These are phyloP conservation scores for Oldenlandia corymbosa DNA, from an alignment of 257 asterid species.

Conservation along the genomic window DNA sequence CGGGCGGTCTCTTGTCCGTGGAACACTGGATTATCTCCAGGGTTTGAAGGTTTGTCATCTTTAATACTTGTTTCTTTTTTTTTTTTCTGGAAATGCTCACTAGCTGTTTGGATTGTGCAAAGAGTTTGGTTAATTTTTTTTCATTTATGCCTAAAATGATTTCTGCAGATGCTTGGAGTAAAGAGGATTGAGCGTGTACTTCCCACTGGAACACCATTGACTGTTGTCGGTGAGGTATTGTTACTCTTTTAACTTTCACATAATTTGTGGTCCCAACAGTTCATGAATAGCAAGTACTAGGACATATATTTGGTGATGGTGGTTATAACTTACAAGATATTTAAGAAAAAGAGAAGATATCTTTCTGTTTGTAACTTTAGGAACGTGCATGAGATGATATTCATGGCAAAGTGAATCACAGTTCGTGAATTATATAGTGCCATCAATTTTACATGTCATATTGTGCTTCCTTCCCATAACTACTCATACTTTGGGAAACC, in stretches of 20 bases:
- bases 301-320: background rate
- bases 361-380: background rate
- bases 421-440: too few relatives aligned
- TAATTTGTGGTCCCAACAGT: background rate
- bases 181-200: slow-evolving; percentile 95
- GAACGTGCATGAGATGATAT: too few relatives aligned
- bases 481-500: too few relatives aligned
- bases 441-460: too few relatives aligned
- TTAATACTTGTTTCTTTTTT: background rate
- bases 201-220: slow-evolving; percentile 93
- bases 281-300: background rate
- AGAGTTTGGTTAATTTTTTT: slow-evolving; percentile 13
- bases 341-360: too few relatives aligned
- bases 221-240: slow-evolving; percentile 96
- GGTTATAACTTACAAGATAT: too few relatives aligned
- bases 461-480: too few relatives aligned
- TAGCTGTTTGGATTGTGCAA: background rate
- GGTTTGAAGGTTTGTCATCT: slow-evolving; percentile 74
- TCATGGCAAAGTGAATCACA: too few relatives aligned
- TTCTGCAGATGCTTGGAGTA: slow-evolving; percentile 89
- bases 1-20: slow-evolving; percentile 90
- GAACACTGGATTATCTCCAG: slow-evolving; percentile 92
- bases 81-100: background rate
- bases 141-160: slow-evolving; percentile 19
- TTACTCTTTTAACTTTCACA: slow-evolving; percentile 7